These are phyloP conservation scores for Acanthamoeba culbertsoni DNA, from an alignment of 208 protist genomes.

Conservation along the genomic window DNA sequence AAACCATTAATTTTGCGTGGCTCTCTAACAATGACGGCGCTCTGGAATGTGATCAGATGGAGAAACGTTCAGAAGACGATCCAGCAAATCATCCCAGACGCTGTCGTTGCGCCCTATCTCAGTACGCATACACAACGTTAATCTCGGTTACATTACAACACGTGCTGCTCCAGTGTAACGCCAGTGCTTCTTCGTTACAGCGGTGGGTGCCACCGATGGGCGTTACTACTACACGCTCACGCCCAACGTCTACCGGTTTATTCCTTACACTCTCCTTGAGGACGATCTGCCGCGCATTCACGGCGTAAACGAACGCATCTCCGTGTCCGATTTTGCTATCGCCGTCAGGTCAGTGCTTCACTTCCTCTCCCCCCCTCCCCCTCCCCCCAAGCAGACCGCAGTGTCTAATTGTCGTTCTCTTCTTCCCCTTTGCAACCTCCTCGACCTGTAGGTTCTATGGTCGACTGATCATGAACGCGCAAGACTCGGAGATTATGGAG, in stretches of 20 bases:
- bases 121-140: not conserved
- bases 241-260: conserved; percentile 52
- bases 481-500: not conserved
- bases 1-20: too few relatives aligned
- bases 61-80: not conserved
- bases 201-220: conserved; percentile 62
- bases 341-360: not conserved
- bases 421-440: not conserved
- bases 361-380: not conserved
- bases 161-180: not conserved
- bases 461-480: not conserved
- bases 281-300: conserved; percentile 32
- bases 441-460: not conserved
- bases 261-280: not conserved
- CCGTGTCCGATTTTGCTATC: not conserved
- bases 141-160: not conserved
- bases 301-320: conserved; percentile 62
- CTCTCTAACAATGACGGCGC: too few relatives aligned
- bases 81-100: not conserved
- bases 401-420: not conserved
- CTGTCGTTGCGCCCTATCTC: conserved; percentile 11
- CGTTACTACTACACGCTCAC: conserved; percentile 45
- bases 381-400: too few relatives aligned
- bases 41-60: too few relatives aligned
- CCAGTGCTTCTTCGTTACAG: not conserved